Conservation (phyloP, 2,329 filamentous ascomycete genomes). For the Colletotrichum truncatum region DNA sequence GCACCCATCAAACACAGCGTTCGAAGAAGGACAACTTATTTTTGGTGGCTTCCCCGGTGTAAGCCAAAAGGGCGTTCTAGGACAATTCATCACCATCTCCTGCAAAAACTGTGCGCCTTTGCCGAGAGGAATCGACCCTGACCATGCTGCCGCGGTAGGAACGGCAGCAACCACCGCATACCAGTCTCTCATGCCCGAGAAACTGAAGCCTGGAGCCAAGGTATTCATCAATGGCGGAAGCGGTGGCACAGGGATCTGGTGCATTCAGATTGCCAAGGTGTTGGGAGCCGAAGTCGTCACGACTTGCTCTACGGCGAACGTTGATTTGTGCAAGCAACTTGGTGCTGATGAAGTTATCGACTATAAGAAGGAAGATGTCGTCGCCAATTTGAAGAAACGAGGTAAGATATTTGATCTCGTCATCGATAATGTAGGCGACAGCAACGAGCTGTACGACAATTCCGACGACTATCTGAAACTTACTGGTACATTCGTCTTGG, state of each 20-base stretch:
- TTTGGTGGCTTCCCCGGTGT: slow-evolving; percentile 25
- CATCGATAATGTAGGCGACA: slow-evolving; percentile 38
- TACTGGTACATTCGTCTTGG: slow-evolving; percentile 70
- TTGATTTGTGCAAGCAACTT: slow-evolving; percentile 41
- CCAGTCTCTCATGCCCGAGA: slow-evolving; percentile 32
- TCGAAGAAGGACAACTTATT: slow-evolving; percentile 32
- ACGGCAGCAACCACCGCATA: slow-evolving; percentile 36
- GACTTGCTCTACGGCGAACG: slow-evolving; percentile 44
- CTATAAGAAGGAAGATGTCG: slow-evolving; percentile 37
- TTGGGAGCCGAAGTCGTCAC: slow-evolving; percentile 44
- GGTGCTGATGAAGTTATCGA: slow-evolving; percentile 49
- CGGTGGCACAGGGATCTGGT: slow-evolving; percentile 47
- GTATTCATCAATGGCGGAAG: slow-evolving; percentile 47
- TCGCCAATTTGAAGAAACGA: slow-evolving; percentile 28
- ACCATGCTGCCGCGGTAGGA: slow-evolving; percentile 36
- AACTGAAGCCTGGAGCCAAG: background rate
- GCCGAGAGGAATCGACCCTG: slow-evolving; percentile 24
- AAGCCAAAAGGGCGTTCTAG: slow-evolving; percentile 31
- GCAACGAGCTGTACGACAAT: slow-evolving; percentile 33
- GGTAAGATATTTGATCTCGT: slow-evolving; percentile 34
- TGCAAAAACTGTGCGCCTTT: slow-evolving; percentile 11
- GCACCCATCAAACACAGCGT: background rate
- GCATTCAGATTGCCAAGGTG: slow-evolving; percentile 47
- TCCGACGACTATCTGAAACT: slow-evolving; percentile 50
- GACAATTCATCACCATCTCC: slow-evolving; percentile 30